These are phyloP conservation scores for Candida odintsovae DNA, from an alignment of 805 yeast species.

Conservation along the genomic window DNA sequence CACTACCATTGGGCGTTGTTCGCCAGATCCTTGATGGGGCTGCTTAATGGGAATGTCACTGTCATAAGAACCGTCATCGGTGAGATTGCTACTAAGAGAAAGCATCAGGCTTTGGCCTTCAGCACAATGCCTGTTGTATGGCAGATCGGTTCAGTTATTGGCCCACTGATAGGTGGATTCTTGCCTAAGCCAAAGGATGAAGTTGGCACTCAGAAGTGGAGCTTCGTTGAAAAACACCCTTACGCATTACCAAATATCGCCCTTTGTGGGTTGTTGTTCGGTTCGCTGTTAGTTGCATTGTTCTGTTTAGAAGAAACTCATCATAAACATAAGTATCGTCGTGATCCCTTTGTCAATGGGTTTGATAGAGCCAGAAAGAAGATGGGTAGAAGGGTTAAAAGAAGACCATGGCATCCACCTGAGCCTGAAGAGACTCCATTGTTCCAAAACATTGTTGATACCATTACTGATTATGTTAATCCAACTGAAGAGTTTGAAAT, in stretches of 20 bases:
- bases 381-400: conserved; percentile 1
- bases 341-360: conserved; percentile 11
- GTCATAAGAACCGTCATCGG: conserved; percentile 14
- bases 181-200: not conserved
- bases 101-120: conserved; percentile 15
- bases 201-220: not conserved
- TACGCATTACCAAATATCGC: conserved; percentile 15
- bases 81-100: conserved; percentile 13
- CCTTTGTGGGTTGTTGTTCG: conserved; percentile 4
- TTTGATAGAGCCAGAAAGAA: conserved; percentile 6
- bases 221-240: conserved; percentile 7
- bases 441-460: not conserved
- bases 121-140: conserved; percentile 15
- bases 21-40: conserved; percentile 14
- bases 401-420: not conserved
- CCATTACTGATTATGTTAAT: not conserved
- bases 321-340: conserved; percentile 12
- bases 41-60: conserved; percentile 15
- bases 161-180: conserved; percentile 15
- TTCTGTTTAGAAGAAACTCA: conserved; percentile 17
- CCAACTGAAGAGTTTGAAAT: not conserved
- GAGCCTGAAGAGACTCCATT: not conserved
- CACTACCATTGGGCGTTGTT: conserved; percentile 12
- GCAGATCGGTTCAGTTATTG: conserved; percentile 13
- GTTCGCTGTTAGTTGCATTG: conserved; percentile 6